phyloP scores from a whole-genome alignment of 805 yeast species.

The Starmerella geochares region DNA sequence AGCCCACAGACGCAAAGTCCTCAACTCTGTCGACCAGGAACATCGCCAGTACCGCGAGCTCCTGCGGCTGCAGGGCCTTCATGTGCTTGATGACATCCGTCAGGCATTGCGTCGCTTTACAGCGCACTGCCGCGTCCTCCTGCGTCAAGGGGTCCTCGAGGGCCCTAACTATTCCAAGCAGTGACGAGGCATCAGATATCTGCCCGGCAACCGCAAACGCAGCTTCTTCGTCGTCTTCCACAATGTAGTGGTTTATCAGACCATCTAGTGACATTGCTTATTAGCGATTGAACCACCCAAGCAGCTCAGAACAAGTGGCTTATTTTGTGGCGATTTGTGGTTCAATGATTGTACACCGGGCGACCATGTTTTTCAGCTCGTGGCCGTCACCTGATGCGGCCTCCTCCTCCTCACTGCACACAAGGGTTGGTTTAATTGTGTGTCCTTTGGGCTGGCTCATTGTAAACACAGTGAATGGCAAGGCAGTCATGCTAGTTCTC shows the following conservation, averaged over 20 bases:
- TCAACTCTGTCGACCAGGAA: constrained; percentile 54
- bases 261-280: constrained; percentile 18
- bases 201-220: not conserved
- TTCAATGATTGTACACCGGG: not conserved
- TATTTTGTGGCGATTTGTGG: not conserved
- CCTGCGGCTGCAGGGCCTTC: constrained; percentile 32
- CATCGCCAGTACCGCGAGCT: constrained; percentile 31
- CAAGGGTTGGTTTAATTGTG: too few species aligned
- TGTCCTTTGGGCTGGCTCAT: too few species aligned
- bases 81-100: constrained; percentile 34
- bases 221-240: constrained; percentile 15
- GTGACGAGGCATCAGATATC: constrained; percentile 11
- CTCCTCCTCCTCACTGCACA: too few species aligned
- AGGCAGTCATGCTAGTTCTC: constrained; percentile 35
- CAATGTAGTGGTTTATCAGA: constrained; percentile 25
- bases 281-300: not conserved
- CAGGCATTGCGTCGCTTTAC: constrained; percentile 38
- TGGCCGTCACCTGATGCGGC: not conserved
- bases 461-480: too few species aligned
- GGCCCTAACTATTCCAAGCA: constrained; percentile 38
- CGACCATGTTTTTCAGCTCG: not conserved
- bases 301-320: not conserved
- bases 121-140: constrained; percentile 44
- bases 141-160: constrained; percentile 57
- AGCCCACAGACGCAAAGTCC: constrained; percentile 11